A percentile compares a stretch with the other conserved stretches of the same genome.
phyloP scores from a whole-genome alignment of 352 stramenopile genomes.

The Phytophthora lateralis region DNA sequence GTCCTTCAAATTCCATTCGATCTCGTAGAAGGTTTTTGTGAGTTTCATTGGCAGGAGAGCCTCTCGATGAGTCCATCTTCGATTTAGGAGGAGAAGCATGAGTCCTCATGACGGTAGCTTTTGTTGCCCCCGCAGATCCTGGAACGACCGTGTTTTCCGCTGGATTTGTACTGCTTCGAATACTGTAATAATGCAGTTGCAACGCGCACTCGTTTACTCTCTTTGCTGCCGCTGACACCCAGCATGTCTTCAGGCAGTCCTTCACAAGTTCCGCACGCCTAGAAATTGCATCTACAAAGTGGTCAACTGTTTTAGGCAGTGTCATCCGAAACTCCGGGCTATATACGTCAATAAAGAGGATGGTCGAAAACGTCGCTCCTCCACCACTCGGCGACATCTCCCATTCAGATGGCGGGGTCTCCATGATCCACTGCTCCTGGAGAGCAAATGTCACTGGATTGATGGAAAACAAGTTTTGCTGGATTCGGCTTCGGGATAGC shows the following conservation, averaged over 20 bases:
- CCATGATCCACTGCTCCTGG: constrained; percentile 88
- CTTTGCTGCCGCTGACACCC: constrained; percentile 72
- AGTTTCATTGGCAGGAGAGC: constrained; percentile 23
- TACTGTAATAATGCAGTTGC: constrained; percentile 37
- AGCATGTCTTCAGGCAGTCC: constrained; percentile 85
- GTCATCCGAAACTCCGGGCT: constrained; percentile 63
- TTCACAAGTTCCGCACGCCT: constrained; percentile 82
- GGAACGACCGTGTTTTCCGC: constrained; percentile 22
- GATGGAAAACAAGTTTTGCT: constrained; percentile 66
- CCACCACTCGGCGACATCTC: constrained; percentile 52
- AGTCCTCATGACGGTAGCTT: constrained; percentile 8
- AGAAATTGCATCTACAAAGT: constrained; percentile 88
- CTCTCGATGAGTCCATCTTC: constrained; percentile 12
- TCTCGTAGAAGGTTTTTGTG: constrained; percentile 46
- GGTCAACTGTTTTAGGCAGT: constrained; percentile 80
- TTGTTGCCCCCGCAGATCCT: constrained; percentile 22
- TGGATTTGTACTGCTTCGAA: constrained; percentile 22
- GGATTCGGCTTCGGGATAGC: constrained; percentile 43
- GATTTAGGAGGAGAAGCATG: constrained; percentile 29
- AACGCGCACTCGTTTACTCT: constrained; percentile 71
- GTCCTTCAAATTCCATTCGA: constrained; percentile 64
- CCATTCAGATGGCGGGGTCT: constrained; percentile 74
- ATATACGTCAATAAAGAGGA: constrained; percentile 87
- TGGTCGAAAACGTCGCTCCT: constrained; percentile 56
- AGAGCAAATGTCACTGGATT: constrained; percentile 88